Percentiles rank a stretch among this genome's conserved stretches.
Conservation (phyloP, 306 rosid species). For the Vigna angularis region DNA sequence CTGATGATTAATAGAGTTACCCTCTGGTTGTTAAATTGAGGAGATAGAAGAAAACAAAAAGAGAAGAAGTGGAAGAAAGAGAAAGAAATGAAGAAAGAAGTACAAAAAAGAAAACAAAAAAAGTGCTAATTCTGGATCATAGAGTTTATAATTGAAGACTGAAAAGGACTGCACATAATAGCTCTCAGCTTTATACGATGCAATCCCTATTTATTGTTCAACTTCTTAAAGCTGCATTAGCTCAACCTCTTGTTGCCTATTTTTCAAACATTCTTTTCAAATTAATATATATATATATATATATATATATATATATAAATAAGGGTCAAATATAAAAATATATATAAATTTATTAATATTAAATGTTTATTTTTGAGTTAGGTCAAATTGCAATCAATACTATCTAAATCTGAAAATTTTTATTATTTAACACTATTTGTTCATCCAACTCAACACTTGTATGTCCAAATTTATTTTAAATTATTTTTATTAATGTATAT, state of each 20-base stretch:
- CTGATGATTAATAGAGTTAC: not conserved
- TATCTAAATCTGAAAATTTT: no score
- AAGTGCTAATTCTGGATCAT: not conserved
- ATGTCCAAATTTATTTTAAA: no score
- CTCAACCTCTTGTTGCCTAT: not conserved
- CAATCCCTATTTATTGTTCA: conserved; percentile 10
- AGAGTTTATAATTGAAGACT: conserved; percentile 15
- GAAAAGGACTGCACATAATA: not conserved
- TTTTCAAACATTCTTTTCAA: not conserved
- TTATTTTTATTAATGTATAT: no score
- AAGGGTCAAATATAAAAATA: no score
- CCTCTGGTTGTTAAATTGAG: not conserved
- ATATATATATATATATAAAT: no score
- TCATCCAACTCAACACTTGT: no score
- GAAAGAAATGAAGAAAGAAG: not conserved
- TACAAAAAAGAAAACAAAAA: not conserved
- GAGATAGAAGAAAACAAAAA: no score
- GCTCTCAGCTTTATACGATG: conserved; percentile 1
- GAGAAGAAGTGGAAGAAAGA: not conserved
- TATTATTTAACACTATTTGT: no score
- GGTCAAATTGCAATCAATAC: no score
- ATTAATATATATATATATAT: no score
- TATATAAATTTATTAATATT: no score
- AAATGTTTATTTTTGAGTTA: no score
- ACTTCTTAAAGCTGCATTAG: not conserved